Evolutionary conservation across 176 grass and related monocot genomes (phyloP).

Genomic region (Pharus latifolius): DNA sequence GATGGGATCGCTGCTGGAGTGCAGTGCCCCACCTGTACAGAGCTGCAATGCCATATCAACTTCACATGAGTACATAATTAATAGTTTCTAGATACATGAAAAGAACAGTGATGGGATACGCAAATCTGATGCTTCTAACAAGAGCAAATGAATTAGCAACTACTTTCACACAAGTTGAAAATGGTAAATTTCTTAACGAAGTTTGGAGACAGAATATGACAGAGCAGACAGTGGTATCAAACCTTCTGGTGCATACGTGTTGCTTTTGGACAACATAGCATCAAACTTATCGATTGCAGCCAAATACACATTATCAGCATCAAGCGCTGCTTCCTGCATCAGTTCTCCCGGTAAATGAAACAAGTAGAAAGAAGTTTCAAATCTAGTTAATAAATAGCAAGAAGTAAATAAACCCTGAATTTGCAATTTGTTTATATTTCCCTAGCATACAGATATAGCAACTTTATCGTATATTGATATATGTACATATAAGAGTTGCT

Average conservation of each 20-base stretch:
- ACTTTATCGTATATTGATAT: background rate
- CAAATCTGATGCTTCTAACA: no score
- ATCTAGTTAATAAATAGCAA: background rate
- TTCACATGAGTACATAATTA: background rate
- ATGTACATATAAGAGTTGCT: background rate
- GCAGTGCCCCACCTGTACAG: constrained; percentile 83
- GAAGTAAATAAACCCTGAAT: background rate
- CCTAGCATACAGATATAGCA: background rate
- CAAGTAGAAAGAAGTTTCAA: background rate
- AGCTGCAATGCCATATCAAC: constrained; percentile 35
- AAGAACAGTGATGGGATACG: no score
- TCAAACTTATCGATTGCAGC: constrained; percentile 96
- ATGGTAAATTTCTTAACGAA: background rate
- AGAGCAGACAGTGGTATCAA: background rate
- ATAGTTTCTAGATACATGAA: background rate
- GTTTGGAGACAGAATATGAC: background rate
- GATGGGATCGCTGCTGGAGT: constrained; percentile 69
- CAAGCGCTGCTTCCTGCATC: constrained; percentile 74
- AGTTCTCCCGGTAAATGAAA: background rate
- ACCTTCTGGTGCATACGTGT: constrained; percentile 78
- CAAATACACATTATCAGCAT: constrained; percentile 77
- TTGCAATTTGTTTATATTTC: background rate
- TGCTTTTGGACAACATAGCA: constrained; percentile 69
- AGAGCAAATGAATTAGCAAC: no score
- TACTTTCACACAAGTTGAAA: background rate